Base-by-base conservation (phyloP, 495 filamentous ascomycete species). In the Talaromyces wortmannii region DNA sequence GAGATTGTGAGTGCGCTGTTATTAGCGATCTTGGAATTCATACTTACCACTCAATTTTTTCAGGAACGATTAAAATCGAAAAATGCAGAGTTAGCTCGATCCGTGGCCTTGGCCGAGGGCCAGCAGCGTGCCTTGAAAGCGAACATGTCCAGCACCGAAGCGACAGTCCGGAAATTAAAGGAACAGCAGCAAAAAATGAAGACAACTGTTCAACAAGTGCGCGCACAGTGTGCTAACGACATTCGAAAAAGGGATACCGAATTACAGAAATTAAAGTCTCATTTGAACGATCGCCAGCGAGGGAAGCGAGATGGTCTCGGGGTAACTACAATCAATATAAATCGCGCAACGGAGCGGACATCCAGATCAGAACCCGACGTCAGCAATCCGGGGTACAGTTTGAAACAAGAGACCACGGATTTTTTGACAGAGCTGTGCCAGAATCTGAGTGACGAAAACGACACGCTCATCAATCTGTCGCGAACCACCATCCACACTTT, bases 401-500 rank as follows among this genome's bases (percentile, higher is more conserved):
- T 97, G 56, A 81, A 83, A 53, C 81, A 87, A 59, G 95, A 97
- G 71, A 96, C 94, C 5, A 92, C 90, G 16, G 88, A 90, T 48
- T 97, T 96, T 66, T 74, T 98, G 46, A 95, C 94, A 1, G 83
- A 92, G 63, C 71, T 97, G 55, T 90, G 90, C 17, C 90, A 91
- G 71, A 85, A 83, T 13, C 72, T 97, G 36, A 95, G 91, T 59
- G 91, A 96, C 60, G 94, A 98, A 67, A 98, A 98, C 59, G 94
- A 97, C 65, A 79, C 81, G 2, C 64, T 98, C 18, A 85, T 94
- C 7, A 76, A 75, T 1, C 76, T 97, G 43, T 74, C 95, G 17
- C 76, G 87, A 52, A 79, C 82, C 47, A 89, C 89, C 3, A 72
- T 91, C 6, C 73, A 81, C 10, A 88, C 81, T 3, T 69, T 98